Evolutionary conservation across 257 asterid genomes (phyloP), one percentile per base, ranked within the genome.

Genomic region (Phtheirospermum japonicum): DNA sequence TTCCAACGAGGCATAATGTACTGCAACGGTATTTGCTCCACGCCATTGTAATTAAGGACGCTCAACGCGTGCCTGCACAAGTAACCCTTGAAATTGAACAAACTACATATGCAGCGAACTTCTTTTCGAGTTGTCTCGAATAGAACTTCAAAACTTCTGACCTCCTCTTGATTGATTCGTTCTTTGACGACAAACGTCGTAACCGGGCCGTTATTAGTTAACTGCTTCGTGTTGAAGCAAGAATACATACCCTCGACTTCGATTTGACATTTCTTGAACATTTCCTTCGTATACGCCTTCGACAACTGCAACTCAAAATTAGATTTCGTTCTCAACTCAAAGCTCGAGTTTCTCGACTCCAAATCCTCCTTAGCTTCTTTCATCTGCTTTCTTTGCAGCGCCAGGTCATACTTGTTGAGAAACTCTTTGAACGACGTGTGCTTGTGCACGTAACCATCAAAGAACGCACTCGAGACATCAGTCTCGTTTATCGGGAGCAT

Each of bases 241-340:
- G 76, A 74, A n/a, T n/a, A n/a, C n/a, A 36, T 49, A 62, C 87
- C 80, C 69, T 79, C 87, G 13, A 83, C 79, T 75, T 81, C 83
- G 45, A 42, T 32, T 57, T 78, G 85, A 52, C 75, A 83, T 69
- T 77, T 79, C 73, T 71, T 68, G 46, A 83, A 79, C 65, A 83
- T 70, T n/a, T n/a, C n/a, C n/a, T 73, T 71, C 76, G 87, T 81
- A 64, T 81, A 81, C 51, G 76, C 73, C 71, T 58, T 75, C 1
- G 83, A 83, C 7, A 83, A 79, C 85, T 83, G 87, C 79, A 75
- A 59, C 78, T 81, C 90, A 33, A 81, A 83, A 31, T 70, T 83
- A 40, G 82, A 78, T 59, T 68, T 81, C 28, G 87, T 79, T 81
- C n/a, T 79, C 71, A 81, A 61, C 68, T 79, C 77, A 37, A 65